phyloP scores from a whole-genome alignment of 306 rosid species.

The Glycyrrhiza uralensis region DNA sequence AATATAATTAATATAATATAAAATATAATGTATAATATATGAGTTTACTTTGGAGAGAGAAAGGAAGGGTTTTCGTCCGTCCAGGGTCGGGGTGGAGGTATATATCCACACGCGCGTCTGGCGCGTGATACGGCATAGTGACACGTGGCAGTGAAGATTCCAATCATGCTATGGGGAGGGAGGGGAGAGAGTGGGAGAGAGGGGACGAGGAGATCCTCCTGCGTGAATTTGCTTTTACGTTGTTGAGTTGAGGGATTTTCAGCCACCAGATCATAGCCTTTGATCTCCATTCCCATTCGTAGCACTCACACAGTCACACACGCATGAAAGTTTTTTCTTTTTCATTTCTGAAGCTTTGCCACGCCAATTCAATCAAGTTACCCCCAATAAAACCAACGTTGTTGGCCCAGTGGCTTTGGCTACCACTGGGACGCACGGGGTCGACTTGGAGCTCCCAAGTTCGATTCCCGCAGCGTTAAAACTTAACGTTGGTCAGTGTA shows the following conservation, averaged over 20 bases:
- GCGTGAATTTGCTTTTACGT: constrained; percentile 8
- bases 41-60: constrained; percentile 21
- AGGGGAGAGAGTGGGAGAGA: not conserved
- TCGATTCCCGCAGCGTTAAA: too few species aligned
- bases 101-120: constrained; percentile 25
- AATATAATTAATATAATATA: too few species aligned
- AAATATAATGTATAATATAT: not conserved
- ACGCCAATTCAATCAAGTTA: not conserved
- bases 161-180: not conserved
- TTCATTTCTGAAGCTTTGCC: not conserved
- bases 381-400: too few species aligned
- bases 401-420: too few species aligned
- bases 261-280: not conserved
- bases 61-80: constrained; percentile 37
- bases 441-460: too few species aligned
- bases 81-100: not conserved
- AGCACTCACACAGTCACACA: not conserved
- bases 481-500: too few species aligned
- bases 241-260: not conserved
- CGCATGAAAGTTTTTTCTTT: not conserved
- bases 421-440: too few species aligned
- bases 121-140: constrained; percentile 14
- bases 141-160: constrained; percentile 55
- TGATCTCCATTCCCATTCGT: constrained; percentile 1
- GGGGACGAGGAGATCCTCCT: constrained; percentile 23